These are phyloP conservation scores for Saccharomyces kudriavzevii DNA, from an alignment of 805 yeast species.

Conservation along the genomic window DNA sequence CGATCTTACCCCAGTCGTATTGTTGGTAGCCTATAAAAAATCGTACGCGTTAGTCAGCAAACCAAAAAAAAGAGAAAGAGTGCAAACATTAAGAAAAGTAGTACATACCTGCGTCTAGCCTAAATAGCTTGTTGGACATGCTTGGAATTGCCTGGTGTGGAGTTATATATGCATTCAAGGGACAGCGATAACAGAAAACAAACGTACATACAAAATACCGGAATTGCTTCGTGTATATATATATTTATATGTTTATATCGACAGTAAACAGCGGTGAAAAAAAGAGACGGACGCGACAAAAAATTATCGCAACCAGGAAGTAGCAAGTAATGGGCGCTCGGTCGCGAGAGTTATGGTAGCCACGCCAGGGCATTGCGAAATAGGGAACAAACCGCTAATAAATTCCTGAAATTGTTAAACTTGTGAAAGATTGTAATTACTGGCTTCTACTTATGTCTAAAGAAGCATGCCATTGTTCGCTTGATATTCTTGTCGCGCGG, in stretches of 20 bases:
- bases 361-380: not conserved
- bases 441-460: not conserved
- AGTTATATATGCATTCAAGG: not conserved
- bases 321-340: not conserved
- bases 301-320: not conserved
- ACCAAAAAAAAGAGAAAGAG: not conserved
- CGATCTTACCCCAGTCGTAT: constrained; percentile 85
- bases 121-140: constrained; percentile 32
- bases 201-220: not conserved
- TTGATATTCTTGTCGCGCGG: not conserved
- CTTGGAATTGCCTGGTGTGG: not conserved
- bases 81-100: not conserved
- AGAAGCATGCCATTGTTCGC: not conserved
- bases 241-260: too few relatives aligned
- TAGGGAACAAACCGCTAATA: not conserved
- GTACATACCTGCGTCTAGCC: constrained; percentile 35
- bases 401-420: not conserved
- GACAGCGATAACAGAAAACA: not conserved
- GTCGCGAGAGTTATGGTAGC: not conserved
- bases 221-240: not conserved
- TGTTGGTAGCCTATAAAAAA: constrained; percentile 53
- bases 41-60: not conserved
- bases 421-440: not conserved
- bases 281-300: not conserved
- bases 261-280: not conserved